Percentiles rank a stretch among this genome's conserved stretches.
phyloP scores from a whole-genome alignment of 1,284 basidiomycete genomes.

The Apiotrichum veenhuisii region DNA sequence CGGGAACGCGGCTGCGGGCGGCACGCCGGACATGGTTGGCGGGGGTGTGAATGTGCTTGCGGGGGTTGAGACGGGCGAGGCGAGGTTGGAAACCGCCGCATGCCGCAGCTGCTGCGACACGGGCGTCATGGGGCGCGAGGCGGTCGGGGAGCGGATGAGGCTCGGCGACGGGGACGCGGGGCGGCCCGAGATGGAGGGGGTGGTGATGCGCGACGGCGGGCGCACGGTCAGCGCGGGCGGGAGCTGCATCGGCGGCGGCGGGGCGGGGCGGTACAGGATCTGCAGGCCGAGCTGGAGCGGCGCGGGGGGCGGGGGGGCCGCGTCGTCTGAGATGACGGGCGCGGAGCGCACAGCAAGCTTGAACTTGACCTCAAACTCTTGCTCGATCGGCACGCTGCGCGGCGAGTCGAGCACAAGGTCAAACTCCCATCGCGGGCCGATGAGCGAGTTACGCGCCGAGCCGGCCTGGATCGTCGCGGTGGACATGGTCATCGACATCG shows the following conservation, averaged over 20 bases:
- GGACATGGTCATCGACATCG: not conserved
- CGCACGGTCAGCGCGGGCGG: slow-evolving; percentile 17
- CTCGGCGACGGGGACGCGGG: slow-evolving; percentile 10
- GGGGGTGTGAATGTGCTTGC: not conserved
- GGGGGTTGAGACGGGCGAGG: slow-evolving; percentile 11
- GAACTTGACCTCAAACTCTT: slow-evolving; percentile 22
- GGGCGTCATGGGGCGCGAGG: slow-evolving; percentile 38
- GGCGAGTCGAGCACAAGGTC: slow-evolving; percentile 28
- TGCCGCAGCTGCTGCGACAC: slow-evolving; percentile 35
- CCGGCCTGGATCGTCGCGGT: not conserved
- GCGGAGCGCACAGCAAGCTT: slow-evolving; percentile 27
- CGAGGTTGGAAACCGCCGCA: slow-evolving; percentile 25
- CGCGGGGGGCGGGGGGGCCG: slow-evolving; percentile 8
- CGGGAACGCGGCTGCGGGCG: slow-evolving; percentile 16
- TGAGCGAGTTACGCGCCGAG: slow-evolving; percentile 2
- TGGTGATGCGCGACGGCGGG: slow-evolving; percentile 23
- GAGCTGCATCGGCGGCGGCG: slow-evolving; percentile 8
- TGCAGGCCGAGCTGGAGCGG: slow-evolving; percentile 31
- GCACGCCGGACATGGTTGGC: not conserved
- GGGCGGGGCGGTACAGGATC: slow-evolving; percentile 18
- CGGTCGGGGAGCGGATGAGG: slow-evolving; percentile 12
- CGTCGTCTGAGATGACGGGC: slow-evolving; percentile 1
- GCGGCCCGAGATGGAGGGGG: slow-evolving; percentile 18
- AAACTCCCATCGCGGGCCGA: slow-evolving; percentile 28
- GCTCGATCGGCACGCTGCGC: slow-evolving; percentile 23